phyloP scores from a whole-genome alignment of 2,329 filamentous ascomycete species.

The Ophiostoma quercus region DNA sequence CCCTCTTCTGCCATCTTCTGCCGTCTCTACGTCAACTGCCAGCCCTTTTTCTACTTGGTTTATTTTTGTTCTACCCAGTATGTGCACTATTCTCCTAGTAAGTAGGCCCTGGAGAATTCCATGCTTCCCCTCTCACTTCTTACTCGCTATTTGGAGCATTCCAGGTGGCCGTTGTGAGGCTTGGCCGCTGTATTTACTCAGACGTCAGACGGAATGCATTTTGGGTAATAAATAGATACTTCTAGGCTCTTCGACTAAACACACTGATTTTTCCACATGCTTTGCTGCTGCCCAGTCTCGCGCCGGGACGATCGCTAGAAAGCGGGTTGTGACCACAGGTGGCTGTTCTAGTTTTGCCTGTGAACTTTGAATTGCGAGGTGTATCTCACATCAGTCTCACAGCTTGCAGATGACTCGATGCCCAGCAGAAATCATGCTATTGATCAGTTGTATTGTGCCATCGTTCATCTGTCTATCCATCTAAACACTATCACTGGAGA shows the following conservation, averaged over 20 bases:
- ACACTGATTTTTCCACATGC: neutral
- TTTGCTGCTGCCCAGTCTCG: neutral
- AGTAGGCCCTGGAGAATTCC: neutral
- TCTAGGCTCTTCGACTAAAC: neutral
- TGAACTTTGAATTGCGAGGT: no score
- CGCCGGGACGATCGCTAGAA: neutral
- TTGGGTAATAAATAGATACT: neutral
- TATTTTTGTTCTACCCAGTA: neutral
- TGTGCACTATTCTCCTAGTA: neutral
- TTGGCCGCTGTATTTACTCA: neutral
- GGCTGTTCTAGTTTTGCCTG: neutral
- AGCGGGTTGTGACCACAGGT: slow-evolving; percentile 4
- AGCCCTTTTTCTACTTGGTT: neutral
- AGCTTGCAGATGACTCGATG: neutral
- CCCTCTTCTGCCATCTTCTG: slow-evolving; percentile 9
- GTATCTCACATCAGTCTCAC: neutral
- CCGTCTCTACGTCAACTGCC: slow-evolving; percentile 9
- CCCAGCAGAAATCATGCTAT: neutral
- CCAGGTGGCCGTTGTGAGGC: neutral
- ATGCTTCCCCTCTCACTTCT: neutral
- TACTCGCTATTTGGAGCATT: neutral
- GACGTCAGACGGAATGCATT: neutral
- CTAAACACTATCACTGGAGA: neutral
- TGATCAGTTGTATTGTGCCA: neutral
- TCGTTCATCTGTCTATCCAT: neutral